phyloP scores from a whole-genome alignment of 345 rosid genomes.

The Laguncularia racemosa region DNA sequence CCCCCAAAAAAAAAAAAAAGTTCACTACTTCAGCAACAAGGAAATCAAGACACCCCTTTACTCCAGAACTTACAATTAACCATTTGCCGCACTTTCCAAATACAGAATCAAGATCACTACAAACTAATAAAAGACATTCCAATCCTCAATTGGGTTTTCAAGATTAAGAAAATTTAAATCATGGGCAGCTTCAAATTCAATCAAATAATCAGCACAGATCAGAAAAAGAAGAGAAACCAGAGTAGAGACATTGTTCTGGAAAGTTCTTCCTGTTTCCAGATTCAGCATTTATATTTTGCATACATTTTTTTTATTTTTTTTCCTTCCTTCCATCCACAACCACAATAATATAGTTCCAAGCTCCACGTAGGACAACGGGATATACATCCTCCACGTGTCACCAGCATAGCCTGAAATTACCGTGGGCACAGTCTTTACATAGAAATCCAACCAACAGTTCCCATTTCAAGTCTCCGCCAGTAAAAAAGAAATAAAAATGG shows the following conservation, averaged over 20 bases:
- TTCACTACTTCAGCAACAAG: too few relatives aligned
- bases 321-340: slow-evolving; percentile 15
- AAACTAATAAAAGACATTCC: too few relatives aligned
- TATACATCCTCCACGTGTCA: slow-evolving; percentile 40
- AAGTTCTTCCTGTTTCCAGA: neutral
- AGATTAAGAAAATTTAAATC: too few relatives aligned
- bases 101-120: too few relatives aligned
- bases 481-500: slow-evolving; percentile 20
- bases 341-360: neutral
- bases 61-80: too few relatives aligned
- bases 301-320: neutral
- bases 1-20: too few relatives aligned
- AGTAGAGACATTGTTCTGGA: slow-evolving; percentile 7
- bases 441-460: neutral
- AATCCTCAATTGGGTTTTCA: too few relatives aligned
- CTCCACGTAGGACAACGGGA: slow-evolving; percentile 26
- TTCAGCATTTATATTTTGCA: neutral
- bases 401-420: slow-evolving; percentile 26
- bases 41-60: slow-evolving; percentile 1
- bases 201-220: too few relatives aligned
- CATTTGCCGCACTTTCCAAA: too few relatives aligned
- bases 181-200: too few relatives aligned
- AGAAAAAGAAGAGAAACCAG: too few relatives aligned
- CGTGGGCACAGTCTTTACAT: slow-evolving; percentile 1
- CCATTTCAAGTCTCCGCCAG: neutral